Conservation (phyloP, 2,329 filamentous ascomycete genomes). For the Penicillium sp. region DNA sequence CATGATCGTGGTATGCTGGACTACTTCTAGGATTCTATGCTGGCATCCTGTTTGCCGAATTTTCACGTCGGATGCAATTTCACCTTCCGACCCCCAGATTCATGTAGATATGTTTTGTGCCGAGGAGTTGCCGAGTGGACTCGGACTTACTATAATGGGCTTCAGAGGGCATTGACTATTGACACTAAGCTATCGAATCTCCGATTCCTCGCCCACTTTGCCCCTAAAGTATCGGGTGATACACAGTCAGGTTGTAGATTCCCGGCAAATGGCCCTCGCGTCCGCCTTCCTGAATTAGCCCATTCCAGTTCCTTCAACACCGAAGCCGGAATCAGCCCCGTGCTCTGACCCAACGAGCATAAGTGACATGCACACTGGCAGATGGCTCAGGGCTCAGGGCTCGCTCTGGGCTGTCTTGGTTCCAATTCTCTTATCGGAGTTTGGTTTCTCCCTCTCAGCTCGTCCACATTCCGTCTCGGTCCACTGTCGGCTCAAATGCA, state of each 20-base stretch:
- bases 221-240: background rate
- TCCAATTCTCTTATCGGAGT: background rate
- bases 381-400: background rate
- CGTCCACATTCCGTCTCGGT: constrained; percentile 19
- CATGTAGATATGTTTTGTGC: background rate
- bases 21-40: background rate
- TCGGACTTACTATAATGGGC: background rate
- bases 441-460: background rate
- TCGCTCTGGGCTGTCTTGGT: background rate
- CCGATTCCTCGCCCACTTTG: background rate
- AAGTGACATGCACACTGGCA: too few species aligned
- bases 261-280: background rate
- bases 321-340: constrained; percentile 3
- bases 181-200: background rate
- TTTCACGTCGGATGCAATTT: background rate
- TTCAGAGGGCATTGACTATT: background rate
- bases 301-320: constrained; percentile 1
- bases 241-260: background rate
- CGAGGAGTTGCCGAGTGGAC: background rate
- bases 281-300: constrained; percentile 11
- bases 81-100: background rate
- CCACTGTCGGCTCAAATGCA: constrained; percentile 11
- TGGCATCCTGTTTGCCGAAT: background rate
- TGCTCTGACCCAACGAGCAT: background rate
- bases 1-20: background rate